Base-by-base conservation (phyloP, 73 alveolate species). In the Paraurostyla sp. region DNA sequence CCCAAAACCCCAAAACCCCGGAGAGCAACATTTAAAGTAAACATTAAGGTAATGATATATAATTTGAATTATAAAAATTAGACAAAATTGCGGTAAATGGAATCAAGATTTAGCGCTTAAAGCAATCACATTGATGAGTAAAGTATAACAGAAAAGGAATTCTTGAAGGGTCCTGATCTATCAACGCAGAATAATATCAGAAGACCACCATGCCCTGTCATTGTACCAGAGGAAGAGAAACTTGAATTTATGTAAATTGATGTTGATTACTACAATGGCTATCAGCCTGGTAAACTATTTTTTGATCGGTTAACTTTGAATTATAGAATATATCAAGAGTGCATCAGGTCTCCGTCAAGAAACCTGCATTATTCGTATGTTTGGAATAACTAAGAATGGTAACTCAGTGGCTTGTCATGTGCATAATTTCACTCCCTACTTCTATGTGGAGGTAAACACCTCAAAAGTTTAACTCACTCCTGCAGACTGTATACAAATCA, bases 351-450 rank as follows among this genome's bases (percentile, higher is more conserved):
- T n/a, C n/a, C n/a, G 32, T 16, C 50, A 82, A 22, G 96, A 92
- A 46, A 71, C 95, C 11, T 92, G 97, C 27, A 82, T 95, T 42
- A 86, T 97, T 30, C 80, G 99, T 92, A 94, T 98, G 93, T 97
- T 91, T 91, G 99, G 99, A 33, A 98, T 99, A 16, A 99, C 99
- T 18, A 94, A 91, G 63, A 97, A 97, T 35, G 98, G 99, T 51
- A 96, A 97, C 90, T 96, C 99, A 33, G 99, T 98, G 20, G 82
- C 97, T 83, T 97, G 97, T 56, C 97, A 96, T 80, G 94, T 99
- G 57, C 97, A 94, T 87, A 95, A 95, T 62, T 98, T 99, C 87
- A 93, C 92, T 81, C 99, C 99, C 46, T 99, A 98, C 82, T 97
- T 99, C 96, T 99, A 96, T 89, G 99, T 95, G 9, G 92, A 82